Evolutionary conservation across 2,329 filamentous ascomycete species (phyloP), one percentile per base, ranked within the genome.

Genomic region (Penicillium olsonii): DNA sequence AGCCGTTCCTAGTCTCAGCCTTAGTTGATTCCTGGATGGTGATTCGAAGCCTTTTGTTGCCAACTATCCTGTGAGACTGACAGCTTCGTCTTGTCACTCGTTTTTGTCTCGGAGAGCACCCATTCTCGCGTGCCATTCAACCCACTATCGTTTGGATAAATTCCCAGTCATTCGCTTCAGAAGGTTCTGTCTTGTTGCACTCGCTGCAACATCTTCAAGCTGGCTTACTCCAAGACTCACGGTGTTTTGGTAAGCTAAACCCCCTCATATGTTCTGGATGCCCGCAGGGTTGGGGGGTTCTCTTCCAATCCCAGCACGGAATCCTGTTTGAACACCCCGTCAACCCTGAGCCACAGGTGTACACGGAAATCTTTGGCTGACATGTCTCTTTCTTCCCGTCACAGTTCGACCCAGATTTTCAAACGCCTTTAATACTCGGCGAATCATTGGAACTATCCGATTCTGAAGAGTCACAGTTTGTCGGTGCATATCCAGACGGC

Each of bases 181-280:
- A 63, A 63, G 64, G 59, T 68, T 61, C 65, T 66, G 61, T 68
- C 64, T 65, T 53, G 70, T 73, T 74, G 69, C 72, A 70, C 61
- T 64, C 56, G 57, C 63, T 70, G 68, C 70, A 73, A 73, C 69
- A 75, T 68, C 69, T 72, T 75, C 74, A 76, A 73, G 60, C 73
- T 76, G 73, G 74, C 74, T 70, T 75, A 73, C 65, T 74, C 71
- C 68, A 73, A 71, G 65, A 69, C 65, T 57, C 66, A 74, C 66
- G 66, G 66, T 66, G 65, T 70, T 71, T 70, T 75, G 65, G 75
- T 77, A 63, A 67, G 74, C 59, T 42, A 45, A 47, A 42, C 15
- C 47, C 52, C 42, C 11, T 46, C 27, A 52, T 62, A 57, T 61
- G 47, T 50, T 51, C 49, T 60, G 58, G 59, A 58, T 59, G 53